These are phyloP conservation scores for Plantago ovata DNA, from an alignment of 257 asterid species.

Conservation along the genomic window DNA sequence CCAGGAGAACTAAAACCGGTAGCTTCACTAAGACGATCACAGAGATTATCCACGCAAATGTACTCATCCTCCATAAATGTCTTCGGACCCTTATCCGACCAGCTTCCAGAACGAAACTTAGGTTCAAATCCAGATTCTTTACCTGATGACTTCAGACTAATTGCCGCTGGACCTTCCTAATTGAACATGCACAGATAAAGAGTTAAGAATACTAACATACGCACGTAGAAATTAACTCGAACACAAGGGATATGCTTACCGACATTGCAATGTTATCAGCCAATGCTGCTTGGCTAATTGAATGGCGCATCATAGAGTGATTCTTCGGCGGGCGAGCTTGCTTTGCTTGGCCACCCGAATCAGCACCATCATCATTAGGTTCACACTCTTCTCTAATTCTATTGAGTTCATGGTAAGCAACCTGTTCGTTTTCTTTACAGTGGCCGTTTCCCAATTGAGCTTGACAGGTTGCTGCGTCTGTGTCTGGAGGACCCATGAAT, in stretches of 20 bases:
- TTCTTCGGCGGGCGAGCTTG: constrained; percentile 61
- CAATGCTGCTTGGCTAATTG: constrained; percentile 74
- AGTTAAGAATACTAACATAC: constrained; percentile 2
- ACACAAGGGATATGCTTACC: background rate
- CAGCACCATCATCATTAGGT: constrained; percentile 21
- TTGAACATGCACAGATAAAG: constrained; percentile 16
- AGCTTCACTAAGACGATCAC: constrained; percentile 40
- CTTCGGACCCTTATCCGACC: constrained; percentile 84
- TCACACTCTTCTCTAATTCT: constrained; percentile 29
- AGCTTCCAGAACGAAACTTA: constrained; percentile 70
- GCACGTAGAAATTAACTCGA: no score
- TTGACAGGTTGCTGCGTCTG: constrained; percentile 33
- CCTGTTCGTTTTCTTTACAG: constrained; percentile 33
- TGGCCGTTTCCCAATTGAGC: constrained; percentile 44
- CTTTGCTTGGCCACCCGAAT: constrained; percentile 38
- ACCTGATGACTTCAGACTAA: constrained; percentile 38
- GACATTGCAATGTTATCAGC: constrained; percentile 33
- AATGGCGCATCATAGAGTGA: constrained; percentile 67
- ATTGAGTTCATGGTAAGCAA: constrained; percentile 26
- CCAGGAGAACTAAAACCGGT: constrained; percentile 46
- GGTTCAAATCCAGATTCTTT: constrained; percentile 59
- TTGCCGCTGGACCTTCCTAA: constrained; percentile 43
- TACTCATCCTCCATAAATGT: constrained; percentile 79
- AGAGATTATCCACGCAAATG: constrained; percentile 71
- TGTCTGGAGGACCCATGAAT: constrained; percentile 44